These are phyloP conservation scores for Pichia sp. DNA, from an alignment of 1,139 yeast species.

Conservation along the genomic window DNA sequence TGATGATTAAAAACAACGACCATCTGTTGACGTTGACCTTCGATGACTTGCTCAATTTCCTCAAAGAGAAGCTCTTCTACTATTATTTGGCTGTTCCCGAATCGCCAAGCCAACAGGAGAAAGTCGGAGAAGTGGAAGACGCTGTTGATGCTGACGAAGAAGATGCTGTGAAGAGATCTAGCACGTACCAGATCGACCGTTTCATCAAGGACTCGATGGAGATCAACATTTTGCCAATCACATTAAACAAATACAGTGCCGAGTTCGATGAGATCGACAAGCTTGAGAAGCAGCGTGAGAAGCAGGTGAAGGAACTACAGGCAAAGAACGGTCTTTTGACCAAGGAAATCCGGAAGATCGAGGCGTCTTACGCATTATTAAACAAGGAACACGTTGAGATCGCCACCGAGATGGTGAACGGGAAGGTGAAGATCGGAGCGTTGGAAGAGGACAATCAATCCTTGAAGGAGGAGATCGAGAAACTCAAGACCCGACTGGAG, in stretches of 20 bases:
- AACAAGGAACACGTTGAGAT: constrained; percentile 79
- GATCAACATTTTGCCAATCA: constrained; percentile 67
- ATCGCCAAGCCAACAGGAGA: constrained; percentile 18
- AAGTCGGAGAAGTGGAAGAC: constrained; percentile 21
- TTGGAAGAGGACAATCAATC: constrained; percentile 61
- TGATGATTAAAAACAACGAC: constrained; percentile 64
- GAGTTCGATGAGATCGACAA: constrained; percentile 75
- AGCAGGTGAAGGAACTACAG: constrained; percentile 64
- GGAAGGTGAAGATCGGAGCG: constrained; percentile 60
- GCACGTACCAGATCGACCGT: constrained; percentile 58
- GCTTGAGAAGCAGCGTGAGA: constrained; percentile 61
- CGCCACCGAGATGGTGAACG: constrained; percentile 68
- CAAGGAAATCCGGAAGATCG: constrained; percentile 69
- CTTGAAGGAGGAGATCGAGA: constrained; percentile 50
- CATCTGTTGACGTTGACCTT: constrained; percentile 59
- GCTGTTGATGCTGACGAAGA: constrained; percentile 21
- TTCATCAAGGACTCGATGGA: constrained; percentile 78
- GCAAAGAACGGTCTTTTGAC: constrained; percentile 68
- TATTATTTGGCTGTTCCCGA: constrained; percentile 48
- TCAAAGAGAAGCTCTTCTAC: constrained; percentile 76
- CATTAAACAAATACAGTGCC: constrained; percentile 60
- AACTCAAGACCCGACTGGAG: constrained; percentile 44
- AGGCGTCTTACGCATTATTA: constrained; percentile 61
- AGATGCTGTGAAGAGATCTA: not conserved
- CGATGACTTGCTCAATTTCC: constrained; percentile 68